These are phyloP conservation scores for Cryphonectria naterciae DNA, from an alignment of 2,329 filamentous ascomycete genomes.

Conservation along the genomic window DNA sequence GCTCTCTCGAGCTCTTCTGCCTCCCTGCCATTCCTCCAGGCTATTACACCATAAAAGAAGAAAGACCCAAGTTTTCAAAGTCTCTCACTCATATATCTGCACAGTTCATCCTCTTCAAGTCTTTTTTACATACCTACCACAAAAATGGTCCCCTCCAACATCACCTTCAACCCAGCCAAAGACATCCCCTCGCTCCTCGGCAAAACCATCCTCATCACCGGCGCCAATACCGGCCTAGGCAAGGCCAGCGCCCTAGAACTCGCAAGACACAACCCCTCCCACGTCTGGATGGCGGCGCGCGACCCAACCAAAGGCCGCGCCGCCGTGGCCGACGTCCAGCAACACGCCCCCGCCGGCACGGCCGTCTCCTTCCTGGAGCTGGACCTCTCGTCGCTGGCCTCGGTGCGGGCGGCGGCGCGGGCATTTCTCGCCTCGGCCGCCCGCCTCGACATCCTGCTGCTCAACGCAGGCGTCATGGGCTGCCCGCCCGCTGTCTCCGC, in stretches of 20 bases:
- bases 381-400: constrained; percentile 42
- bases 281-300: constrained; percentile 34
- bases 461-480: constrained; percentile 47
- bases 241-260: constrained; percentile 44
- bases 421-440: constrained; percentile 35
- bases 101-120: background rate
- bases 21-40: no score
- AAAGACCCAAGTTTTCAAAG: no score
- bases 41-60: no score
- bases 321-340: constrained; percentile 36
- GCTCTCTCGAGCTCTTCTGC: no score
- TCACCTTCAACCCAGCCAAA: constrained; percentile 33
- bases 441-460: constrained; percentile 45
- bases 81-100: no score
- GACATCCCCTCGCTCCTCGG: constrained; percentile 41
- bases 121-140: no score
- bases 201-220: constrained; percentile 44
- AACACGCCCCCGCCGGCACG: constrained; percentile 15
- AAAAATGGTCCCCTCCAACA: background rate
- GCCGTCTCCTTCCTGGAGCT: constrained; percentile 37
- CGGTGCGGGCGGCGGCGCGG: constrained; percentile 39
- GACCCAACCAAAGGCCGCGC: constrained; percentile 39
- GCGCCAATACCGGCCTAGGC: constrained; percentile 46
- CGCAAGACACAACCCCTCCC: constrained; percentile 38
- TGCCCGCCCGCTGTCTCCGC: constrained; percentile 4